Percentiles rank a stretch among this genome's conserved stretches.
Conservation (phyloP, 306 rosid species). For the Pyrus pyrifolia region DNA sequence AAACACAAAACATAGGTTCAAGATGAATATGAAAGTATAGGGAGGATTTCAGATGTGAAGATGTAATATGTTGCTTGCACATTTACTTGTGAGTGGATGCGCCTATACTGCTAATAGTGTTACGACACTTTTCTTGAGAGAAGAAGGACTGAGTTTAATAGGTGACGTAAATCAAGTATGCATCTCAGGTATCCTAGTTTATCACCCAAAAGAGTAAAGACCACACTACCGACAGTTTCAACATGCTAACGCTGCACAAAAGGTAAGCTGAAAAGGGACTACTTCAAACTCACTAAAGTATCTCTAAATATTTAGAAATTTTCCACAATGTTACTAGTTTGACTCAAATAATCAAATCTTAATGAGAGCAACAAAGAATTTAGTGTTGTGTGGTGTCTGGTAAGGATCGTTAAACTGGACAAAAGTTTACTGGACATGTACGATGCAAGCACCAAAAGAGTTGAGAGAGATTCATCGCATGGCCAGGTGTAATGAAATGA, state of each 20-base stretch:
- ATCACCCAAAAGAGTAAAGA: background rate
- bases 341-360: background rate
- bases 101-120: background rate
- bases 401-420: background rate
- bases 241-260: background rate
- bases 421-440: background rate
- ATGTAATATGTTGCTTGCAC: background rate
- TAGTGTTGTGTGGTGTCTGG: background rate
- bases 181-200: background rate
- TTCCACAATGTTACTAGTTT: background rate
- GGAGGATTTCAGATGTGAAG: background rate
- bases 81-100: background rate
- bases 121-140: background rate
- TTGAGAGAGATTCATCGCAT: background rate
- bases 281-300: background rate
- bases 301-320: background rate
- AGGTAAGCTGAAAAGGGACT: background rate
- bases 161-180: background rate
- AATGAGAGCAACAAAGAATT: background rate
- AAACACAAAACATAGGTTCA: too few relatives aligned
- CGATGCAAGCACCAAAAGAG: background rate
- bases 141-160: background rate
- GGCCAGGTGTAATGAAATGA: background rate
- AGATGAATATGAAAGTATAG: background rate
- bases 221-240: background rate